Evolutionary conservation across 2,329 filamentous ascomycete species (phyloP).

Genomic region (Byssothecium circinans): DNA sequence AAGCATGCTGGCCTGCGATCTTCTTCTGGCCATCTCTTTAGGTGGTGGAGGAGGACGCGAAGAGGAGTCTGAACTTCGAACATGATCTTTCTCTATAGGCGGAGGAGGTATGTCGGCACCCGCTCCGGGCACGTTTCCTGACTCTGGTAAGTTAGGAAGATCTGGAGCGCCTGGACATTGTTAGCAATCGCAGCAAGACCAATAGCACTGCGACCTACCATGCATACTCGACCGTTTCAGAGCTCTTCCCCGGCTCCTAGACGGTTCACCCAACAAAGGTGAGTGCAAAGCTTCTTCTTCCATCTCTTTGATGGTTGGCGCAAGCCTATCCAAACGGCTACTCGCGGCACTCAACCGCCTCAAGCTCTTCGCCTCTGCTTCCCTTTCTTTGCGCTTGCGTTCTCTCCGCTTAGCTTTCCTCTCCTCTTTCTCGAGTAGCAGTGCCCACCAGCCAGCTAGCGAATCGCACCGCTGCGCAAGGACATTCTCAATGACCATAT

Average conservation of each 20-base stretch:
- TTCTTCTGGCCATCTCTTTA: conserved; percentile 70
- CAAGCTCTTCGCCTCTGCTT: conserved; percentile 76
- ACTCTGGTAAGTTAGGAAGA: conserved; percentile 75
- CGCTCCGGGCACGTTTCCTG: conserved; percentile 44
- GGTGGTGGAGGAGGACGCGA: conserved; percentile 80
- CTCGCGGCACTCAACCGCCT: conserved; percentile 86
- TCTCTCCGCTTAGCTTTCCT: conserved; percentile 81
- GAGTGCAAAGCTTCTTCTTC: conserved; percentile 68
- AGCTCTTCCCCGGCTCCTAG: conserved; percentile 73
- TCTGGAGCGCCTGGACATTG: conserved; percentile 60
- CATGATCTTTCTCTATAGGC: conserved; percentile 76
- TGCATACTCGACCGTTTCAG: conserved; percentile 67
- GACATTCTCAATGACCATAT: conserved; percentile 92
- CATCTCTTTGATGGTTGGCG: conserved; percentile 74
- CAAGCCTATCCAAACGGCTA: conserved; percentile 79
- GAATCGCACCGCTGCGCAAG: conserved; percentile 85
- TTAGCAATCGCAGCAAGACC: conserved; percentile 29
- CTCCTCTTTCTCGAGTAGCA: conserved; percentile 91
- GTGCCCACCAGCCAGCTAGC: conserved; percentile 92
- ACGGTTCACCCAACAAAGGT: conserved; percentile 55
- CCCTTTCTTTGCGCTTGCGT: conserved; percentile 80
- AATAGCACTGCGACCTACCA: conserved; percentile 21
- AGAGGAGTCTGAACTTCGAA: conserved; percentile 76
- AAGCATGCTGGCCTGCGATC: conserved; percentile 80
- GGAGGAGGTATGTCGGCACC: conserved; percentile 58